phyloP scores from a whole-genome alignment of 2,329 filamentous ascomycete genomes.

The Passalora sequoiae region DNA sequence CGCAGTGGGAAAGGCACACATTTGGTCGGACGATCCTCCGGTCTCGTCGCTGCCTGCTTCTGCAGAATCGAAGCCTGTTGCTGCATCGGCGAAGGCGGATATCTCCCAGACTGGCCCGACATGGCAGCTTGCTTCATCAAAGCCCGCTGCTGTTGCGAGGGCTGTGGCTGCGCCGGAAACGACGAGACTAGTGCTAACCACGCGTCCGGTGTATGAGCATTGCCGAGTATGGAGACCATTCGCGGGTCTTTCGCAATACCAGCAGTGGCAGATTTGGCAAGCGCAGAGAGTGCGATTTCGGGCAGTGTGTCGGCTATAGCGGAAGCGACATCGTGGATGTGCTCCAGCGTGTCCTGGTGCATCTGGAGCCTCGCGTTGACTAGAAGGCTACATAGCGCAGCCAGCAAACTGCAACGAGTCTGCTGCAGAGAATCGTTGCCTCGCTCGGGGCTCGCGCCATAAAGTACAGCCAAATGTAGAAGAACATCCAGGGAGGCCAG shows the following conservation, averaged over 20 bases:
- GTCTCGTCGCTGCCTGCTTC: constrained; percentile 14
- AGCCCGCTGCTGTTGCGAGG: constrained; percentile 27
- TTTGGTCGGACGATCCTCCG: constrained; percentile 23
- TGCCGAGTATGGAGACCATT: constrained; percentile 40
- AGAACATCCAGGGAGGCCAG: constrained; percentile 27
- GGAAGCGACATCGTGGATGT: constrained; percentile 42
- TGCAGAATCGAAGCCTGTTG: constrained; percentile 7
- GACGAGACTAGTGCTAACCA: constrained; percentile 40
- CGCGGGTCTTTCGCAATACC: constrained; percentile 34
- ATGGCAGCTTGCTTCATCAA: constrained; percentile 16
- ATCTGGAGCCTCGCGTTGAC: constrained; percentile 35
- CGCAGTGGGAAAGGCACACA: constrained; percentile 49
- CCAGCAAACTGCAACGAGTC: constrained; percentile 23
- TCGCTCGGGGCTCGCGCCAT: constrained; percentile 27
- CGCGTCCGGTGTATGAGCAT: constrained; percentile 29
- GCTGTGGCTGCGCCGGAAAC: constrained; percentile 26
- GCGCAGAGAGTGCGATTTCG: constrained; percentile 33
- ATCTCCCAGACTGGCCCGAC: constrained; percentile 7
- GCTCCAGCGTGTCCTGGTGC: constrained; percentile 35
- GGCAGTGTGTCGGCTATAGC: constrained; percentile 40
- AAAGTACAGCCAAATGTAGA: constrained; percentile 39
- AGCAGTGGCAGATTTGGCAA: constrained; percentile 22
- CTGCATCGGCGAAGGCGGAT: constrained; percentile 4
- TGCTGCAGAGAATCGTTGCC: constrained; percentile 30
- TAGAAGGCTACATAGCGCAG: constrained; percentile 37